phyloP scores from a whole-genome alignment of 2,329 filamentous ascomycete genomes.

The Alternaria rosae region DNA sequence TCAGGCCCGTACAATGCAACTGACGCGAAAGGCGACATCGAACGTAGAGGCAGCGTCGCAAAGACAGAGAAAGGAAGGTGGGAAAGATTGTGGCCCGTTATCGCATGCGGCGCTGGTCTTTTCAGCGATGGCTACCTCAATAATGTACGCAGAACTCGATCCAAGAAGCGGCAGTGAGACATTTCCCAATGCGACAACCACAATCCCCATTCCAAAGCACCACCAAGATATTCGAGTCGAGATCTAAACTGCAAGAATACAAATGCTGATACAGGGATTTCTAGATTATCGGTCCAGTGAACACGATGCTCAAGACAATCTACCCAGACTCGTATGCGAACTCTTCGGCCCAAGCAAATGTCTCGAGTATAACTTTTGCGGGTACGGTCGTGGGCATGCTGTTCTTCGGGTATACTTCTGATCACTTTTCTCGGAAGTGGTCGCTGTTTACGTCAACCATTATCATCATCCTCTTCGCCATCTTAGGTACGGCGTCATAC shows the following conservation, averaged over 20 bases:
- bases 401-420: slow-evolving; percentile 79
- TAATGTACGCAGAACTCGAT: slow-evolving; percentile 62
- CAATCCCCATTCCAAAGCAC: slow-evolving; percentile 1
- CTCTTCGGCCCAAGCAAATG: slow-evolving; percentile 75
- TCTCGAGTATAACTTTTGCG: slow-evolving; percentile 83
- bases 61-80: slow-evolving; percentile 44
- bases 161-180: slow-evolving; percentile 10
- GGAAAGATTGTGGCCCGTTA: slow-evolving; percentile 71
- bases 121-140: slow-evolving; percentile 95
- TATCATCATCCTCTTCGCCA: slow-evolving; percentile 85
- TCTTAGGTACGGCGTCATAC: slow-evolving; percentile 79
- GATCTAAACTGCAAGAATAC: neutral
- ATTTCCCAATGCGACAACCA: slow-evolving; percentile 12
- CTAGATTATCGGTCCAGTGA: slow-evolving; percentile 86
- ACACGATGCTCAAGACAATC: slow-evolving; percentile 73
- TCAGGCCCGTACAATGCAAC: slow-evolving; percentile 1
- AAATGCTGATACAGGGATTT: neutral
- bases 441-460: slow-evolving; percentile 81
- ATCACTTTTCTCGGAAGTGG: slow-evolving; percentile 85
- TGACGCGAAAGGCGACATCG: slow-evolving; percentile 17
- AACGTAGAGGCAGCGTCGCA: slow-evolving; percentile 38
- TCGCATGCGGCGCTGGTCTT: slow-evolving; percentile 87
- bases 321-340: slow-evolving; percentile 74
- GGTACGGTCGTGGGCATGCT: slow-evolving; percentile 86
- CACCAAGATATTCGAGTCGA: neutral